Base-by-base conservation (phyloP, 208 protist genomes). In the Leishmania guyanensis region DNA sequence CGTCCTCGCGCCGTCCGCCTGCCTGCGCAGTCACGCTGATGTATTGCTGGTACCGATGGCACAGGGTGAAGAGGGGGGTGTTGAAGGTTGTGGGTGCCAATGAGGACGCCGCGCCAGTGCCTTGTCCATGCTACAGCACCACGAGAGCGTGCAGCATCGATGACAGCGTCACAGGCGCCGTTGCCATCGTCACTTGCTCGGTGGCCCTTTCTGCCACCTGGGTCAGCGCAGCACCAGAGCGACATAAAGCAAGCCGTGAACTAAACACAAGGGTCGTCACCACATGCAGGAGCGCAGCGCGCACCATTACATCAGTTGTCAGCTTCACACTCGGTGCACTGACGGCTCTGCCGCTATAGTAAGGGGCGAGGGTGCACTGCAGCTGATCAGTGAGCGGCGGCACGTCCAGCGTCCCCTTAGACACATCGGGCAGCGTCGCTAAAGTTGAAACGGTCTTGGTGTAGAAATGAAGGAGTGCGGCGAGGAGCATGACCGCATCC, bases 201-300 rank as follows among this genome's bases (percentile, higher is more conserved):
- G 69, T 39, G 20, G 46, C 33, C 46, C 46, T 50, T 26, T 36
- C 74, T 51, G 74, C 74, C 26, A 56, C 74, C n/a, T 22, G 50
- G 0, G 36, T 9, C 39, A 77, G 53, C 39, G 22, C 74, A 66
- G 74, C 74, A 36, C 33, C 53, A 62, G 39, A 50, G 36, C 22
- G 54, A 29, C 10, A 64, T 9, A 4, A n/a, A 48, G 58, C 20
- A 60, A 65, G 14, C 50, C 12, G 74, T 48, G 76, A 3, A 54
- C 29, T 29, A 3, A 4, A 16, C 10, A 66, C 12, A 20, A n/a
- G 56, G 1, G 2, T 20, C 0, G 39, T n/a, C 69, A 80, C 36
- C 3, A 77, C 29, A 29, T 68, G n/a, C 46, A 84, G 70, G 16
- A 75, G 81, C 66, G 50, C 76, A 39, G 81, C 68, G 58, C 81